phyloP scores from a whole-genome alignment of 176 grass and related monocot genomes.

The Otatea glauca region DNA sequence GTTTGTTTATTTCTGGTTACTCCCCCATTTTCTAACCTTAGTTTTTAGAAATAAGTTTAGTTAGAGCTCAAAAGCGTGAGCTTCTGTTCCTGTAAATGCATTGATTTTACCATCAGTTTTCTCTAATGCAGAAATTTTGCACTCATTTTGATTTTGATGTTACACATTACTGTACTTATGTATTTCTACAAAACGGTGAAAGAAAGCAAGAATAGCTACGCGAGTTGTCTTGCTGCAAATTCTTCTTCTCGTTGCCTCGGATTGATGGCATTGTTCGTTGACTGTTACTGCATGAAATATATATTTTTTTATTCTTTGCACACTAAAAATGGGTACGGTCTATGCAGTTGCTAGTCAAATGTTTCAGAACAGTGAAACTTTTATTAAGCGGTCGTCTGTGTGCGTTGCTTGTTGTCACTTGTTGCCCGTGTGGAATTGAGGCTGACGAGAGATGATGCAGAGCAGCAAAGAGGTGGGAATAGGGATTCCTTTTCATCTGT shows the following conservation, averaged over 20 bases:
- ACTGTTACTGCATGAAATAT: too few relatives aligned
- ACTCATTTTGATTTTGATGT: neutral
- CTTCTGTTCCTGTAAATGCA: slow-evolving; percentile 72
- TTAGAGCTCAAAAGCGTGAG: slow-evolving; percentile 44
- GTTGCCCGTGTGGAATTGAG: neutral
- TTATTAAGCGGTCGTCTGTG: neutral
- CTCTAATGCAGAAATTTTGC: slow-evolving; percentile 41
- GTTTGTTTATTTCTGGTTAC: neutral
- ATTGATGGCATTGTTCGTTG: too few relatives aligned
- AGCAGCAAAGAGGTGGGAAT: too few relatives aligned
- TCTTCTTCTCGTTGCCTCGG: too few relatives aligned
- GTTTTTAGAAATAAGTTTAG: slow-evolving; percentile 58
- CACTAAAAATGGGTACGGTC: neutral
- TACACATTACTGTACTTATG: neutral
- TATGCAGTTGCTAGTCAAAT: neutral
- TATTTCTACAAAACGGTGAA: too few relatives aligned
- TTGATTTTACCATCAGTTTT: neutral
- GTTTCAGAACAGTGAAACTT: too few relatives aligned
- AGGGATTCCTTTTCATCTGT: too few relatives aligned
- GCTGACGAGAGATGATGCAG: neutral
- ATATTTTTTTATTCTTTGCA: too few relatives aligned
- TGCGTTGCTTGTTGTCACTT: neutral
- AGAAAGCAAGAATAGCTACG: too few relatives aligned
- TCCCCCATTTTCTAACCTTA: slow-evolving; percentile 33
- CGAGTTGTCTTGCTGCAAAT: too few relatives aligned